Percentiles rank a stretch among this genome's conserved stretches.
These are phyloP conservation scores for Saccharomycopsis fibuligera DNA, from an alignment of 805 yeast species.

Conservation along the genomic window DNA sequence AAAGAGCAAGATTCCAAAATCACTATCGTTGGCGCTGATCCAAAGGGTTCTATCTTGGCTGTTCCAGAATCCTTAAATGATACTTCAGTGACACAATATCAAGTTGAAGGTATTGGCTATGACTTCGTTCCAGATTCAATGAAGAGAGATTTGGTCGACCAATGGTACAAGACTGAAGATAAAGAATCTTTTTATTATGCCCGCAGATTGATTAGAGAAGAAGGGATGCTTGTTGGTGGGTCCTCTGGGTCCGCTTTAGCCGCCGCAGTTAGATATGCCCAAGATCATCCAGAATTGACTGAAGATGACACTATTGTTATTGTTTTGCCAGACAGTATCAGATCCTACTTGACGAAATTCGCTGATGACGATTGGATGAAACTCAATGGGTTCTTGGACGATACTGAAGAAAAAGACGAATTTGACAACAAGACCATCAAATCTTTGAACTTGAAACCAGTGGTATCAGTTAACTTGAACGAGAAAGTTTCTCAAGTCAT, in stretches of 20 bases:
- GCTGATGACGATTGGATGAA: constrained; percentile 90
- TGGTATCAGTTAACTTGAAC: constrained; percentile 59
- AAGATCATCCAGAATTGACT: constrained; percentile 52
- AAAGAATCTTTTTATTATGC: constrained; percentile 73
- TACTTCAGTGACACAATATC: constrained; percentile 47
- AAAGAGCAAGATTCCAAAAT: constrained; percentile 63
- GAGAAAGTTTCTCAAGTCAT: constrained; percentile 61
- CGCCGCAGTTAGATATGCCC: constrained; percentile 66
- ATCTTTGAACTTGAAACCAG: constrained; percentile 72
- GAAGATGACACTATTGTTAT: constrained; percentile 74
- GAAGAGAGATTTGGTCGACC: constrained; percentile 57
- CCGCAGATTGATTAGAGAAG: constrained; percentile 74
- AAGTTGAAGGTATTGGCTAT: constrained; percentile 89
- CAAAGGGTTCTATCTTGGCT: constrained; percentile 80
- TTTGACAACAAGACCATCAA: constrained; percentile 46
- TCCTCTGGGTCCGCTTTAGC: constrained; percentile 79
- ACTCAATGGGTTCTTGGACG: constrained; percentile 66
- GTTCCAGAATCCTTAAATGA: constrained; percentile 66
- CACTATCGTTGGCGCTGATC: constrained; percentile 74
- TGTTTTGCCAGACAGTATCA: constrained; percentile 78
- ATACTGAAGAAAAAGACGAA: constrained; percentile 32
- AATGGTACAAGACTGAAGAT: constrained; percentile 85
- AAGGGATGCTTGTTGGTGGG: constrained; percentile 88
- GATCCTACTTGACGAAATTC: constrained; percentile 81
- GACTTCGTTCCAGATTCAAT: constrained; percentile 82